Percentiles rank a stretch among this genome's conserved stretches.
phyloP scores from a whole-genome alignment of 352 stramenopile genomes.

The Globisporangium alternatum region DNA sequence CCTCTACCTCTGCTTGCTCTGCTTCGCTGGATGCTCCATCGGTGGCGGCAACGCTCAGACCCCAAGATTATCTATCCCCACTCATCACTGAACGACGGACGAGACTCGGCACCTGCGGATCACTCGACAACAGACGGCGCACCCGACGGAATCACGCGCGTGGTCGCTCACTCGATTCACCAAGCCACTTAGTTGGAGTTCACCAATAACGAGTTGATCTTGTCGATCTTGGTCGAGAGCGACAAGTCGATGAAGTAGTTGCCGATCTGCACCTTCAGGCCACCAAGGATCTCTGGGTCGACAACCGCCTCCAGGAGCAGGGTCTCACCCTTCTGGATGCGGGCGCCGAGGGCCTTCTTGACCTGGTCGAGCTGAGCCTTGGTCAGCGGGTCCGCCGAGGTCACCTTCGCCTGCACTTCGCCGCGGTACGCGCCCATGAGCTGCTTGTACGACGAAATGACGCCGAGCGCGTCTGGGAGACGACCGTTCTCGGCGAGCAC shows the following conservation, averaged over 20 bases:
- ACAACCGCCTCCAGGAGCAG: slow-evolving; percentile 91
- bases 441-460: slow-evolving; percentile 90
- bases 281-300: slow-evolving; percentile 93
- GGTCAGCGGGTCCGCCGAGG: slow-evolving; percentile 91
- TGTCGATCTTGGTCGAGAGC: slow-evolving; percentile 94
- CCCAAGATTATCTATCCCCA: not conserved
- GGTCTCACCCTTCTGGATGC: slow-evolving; percentile 89
- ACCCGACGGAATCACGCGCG: not conserved
- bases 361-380: slow-evolving; percentile 93
- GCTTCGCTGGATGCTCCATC: slow-evolving; percentile 1
- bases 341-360: slow-evolving; percentile 88
- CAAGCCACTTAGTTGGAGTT: slow-evolving; percentile 44
- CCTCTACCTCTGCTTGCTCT: not conserved
- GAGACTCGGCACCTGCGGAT: slow-evolving; percentile 1
- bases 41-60: not conserved
- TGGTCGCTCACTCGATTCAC: slow-evolving; percentile 5
- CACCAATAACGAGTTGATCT: slow-evolving; percentile 86
- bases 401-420: slow-evolving; percentile 96
- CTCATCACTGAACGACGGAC: not conserved
- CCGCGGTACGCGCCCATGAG: slow-evolving; percentile 95
- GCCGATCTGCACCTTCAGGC: slow-evolving; percentile 96
- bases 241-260: slow-evolving; percentile 98
- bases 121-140: slow-evolving; percentile 5
- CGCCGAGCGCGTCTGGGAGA: slow-evolving; percentile 84
- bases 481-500: slow-evolving; percentile 96